These are phyloP conservation scores for Boletellus emodensis DNA, from an alignment of 768 basidiomycete genomes.

Conservation along the genomic window DNA sequence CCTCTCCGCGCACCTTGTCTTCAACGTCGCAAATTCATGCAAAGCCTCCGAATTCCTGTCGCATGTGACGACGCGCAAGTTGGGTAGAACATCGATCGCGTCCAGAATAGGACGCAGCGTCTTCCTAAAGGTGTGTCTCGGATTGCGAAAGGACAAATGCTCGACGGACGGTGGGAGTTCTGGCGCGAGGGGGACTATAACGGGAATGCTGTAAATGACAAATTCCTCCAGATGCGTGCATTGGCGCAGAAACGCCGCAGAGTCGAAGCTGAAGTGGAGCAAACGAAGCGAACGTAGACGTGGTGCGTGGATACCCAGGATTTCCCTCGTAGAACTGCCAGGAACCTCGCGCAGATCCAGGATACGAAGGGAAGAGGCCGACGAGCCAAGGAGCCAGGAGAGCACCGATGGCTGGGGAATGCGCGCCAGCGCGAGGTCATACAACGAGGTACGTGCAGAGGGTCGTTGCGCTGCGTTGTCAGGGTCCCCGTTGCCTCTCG, in stretches of 20 bases:
- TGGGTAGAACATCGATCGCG: slow-evolving; percentile 32
- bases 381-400: slow-evolving; percentile 38
- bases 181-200: slow-evolving; percentile 28
- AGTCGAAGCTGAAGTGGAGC: slow-evolving; percentile 31
- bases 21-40: slow-evolving; percentile 22
- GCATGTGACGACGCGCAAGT: slow-evolving; percentile 36
- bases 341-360: slow-evolving; percentile 39
- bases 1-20: slow-evolving; percentile 28
- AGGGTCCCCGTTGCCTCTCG: not conserved
- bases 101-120: slow-evolving; percentile 29
- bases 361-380: slow-evolving; percentile 34
- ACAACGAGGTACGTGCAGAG: slow-evolving; percentile 25
- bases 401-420: slow-evolving; percentile 31
- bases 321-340: slow-evolving; percentile 17
- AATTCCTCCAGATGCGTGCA: slow-evolving; percentile 42
- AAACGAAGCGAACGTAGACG: slow-evolving; percentile 43
- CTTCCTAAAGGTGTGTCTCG: slow-evolving; percentile 15
- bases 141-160: slow-evolving; percentile 38
- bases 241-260: slow-evolving; percentile 31
- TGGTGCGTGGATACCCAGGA: slow-evolving; percentile 30
- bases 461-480: not conserved
- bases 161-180: slow-evolving; percentile 37
- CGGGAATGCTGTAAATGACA: slow-evolving; percentile 33
- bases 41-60: slow-evolving; percentile 22
- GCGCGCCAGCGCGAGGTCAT: slow-evolving; percentile 40